Evolutionary conservation across 192 early-diverging fungal genomes (phyloP).

Genomic region (Coemansia sp.): DNA sequence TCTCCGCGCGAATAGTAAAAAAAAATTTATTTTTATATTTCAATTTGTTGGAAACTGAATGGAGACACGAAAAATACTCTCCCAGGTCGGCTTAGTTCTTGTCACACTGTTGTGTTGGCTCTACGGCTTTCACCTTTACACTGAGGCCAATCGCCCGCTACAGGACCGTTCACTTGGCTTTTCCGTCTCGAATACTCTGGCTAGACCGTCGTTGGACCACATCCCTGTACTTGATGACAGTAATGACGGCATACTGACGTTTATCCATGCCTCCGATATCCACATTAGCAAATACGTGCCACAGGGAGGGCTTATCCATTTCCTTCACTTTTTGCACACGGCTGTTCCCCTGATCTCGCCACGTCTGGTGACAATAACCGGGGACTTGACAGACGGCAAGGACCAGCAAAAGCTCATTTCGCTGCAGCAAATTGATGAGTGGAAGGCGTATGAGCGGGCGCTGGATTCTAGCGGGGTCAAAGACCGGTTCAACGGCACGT

Average conservation of each 20-base stretch:
- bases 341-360: slow-evolving; percentile 80
- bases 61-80: slow-evolving; percentile 16
- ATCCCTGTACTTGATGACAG: slow-evolving; percentile 55
- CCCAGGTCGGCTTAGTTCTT: slow-evolving; percentile 24
- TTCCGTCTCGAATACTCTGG: neutral
- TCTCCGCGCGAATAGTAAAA: neutral
- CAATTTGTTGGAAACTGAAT: slow-evolving; percentile 7
- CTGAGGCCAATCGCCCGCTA: slow-evolving; percentile 37
- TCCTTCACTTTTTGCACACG: slow-evolving; percentile 71
- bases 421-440: slow-evolving; percentile 81
- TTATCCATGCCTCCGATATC: slow-evolving; percentile 82
- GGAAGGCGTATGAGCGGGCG: slow-evolving; percentile 70
- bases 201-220: neutral
- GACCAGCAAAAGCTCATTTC: slow-evolving; percentile 66
- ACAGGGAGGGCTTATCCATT: slow-evolving; percentile 73
- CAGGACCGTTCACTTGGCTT: neutral
- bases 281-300: slow-evolving; percentile 78
- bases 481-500: slow-evolving; percentile 58
- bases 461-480: slow-evolving; percentile 60
- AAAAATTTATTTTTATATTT: slow-evolving; percentile 9
- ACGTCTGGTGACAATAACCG: slow-evolving; percentile 78
- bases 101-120: slow-evolving; percentile 47
- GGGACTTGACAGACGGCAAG: slow-evolving; percentile 91
- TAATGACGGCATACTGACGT: slow-evolving; percentile 67
- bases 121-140: slow-evolving; percentile 44